A percentile compares a stretch with the other conserved stretches of the same genome.
phyloP scores from a whole-genome alignment of 1,284 basidiomycete species.

The Heterobasidion annosum region DNA sequence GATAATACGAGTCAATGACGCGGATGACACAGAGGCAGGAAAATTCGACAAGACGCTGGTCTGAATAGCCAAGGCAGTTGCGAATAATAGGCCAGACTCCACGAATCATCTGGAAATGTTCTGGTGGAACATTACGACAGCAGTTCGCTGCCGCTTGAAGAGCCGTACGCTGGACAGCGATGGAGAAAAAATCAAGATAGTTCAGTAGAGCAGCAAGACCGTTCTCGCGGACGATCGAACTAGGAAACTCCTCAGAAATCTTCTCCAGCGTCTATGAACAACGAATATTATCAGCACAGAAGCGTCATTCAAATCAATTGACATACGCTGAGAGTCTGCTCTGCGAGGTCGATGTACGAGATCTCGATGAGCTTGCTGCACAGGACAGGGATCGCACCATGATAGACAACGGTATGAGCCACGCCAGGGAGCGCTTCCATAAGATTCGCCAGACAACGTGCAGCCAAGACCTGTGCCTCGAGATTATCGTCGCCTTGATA shows the following conservation, averaged over 20 bases:
- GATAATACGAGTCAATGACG: conserved; percentile 84
- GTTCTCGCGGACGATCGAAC: conserved; percentile 88
- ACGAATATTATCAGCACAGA: conserved; percentile 15
- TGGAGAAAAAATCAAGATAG: conserved; percentile 95
- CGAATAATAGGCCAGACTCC: conserved; percentile 90
- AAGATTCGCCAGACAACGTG: conserved; percentile 89
- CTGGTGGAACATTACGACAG: conserved; percentile 81
- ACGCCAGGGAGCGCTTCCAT: conserved; percentile 95
- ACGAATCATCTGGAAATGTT: conserved; percentile 81
- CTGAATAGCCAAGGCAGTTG: conserved; percentile 83
- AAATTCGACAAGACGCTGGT: conserved; percentile 90
- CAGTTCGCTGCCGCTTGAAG: conserved; percentile 95
- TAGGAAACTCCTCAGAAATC: conserved; percentile 93
- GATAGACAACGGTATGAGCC: conserved; percentile 90
- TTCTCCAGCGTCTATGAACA: conserved; percentile 82
- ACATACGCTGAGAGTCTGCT: conserved; percentile 90
- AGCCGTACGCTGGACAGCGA: conserved; percentile 91
- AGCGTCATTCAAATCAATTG: conserved; percentile 1
- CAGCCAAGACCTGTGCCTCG: conserved; percentile 88
- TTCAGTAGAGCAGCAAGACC: conserved; percentile 86
- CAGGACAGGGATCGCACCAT: conserved; percentile 89
- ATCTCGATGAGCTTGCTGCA: conserved; percentile 95
- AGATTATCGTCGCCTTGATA: conserved; percentile 79
- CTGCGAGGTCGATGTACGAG: conserved; percentile 92
- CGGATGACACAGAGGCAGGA: conserved; percentile 90